Base-by-base conservation (phyloP, 176 grass and related monocot species). In the Typha latifolia region DNA sequence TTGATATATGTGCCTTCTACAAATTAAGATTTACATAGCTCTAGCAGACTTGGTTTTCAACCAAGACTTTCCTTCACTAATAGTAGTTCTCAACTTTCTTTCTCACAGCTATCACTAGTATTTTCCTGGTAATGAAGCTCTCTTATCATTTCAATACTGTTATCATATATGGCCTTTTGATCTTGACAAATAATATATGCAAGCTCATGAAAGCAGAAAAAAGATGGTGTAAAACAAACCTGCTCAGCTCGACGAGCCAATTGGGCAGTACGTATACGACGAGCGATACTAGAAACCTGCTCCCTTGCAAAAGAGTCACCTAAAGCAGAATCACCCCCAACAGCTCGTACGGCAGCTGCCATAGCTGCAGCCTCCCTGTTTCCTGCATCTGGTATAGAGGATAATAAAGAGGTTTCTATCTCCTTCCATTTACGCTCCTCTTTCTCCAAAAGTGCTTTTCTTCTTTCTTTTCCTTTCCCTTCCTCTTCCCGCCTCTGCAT, bases 351-450 rank as follows among this genome's bases (percentile, higher is more conserved):
- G 56, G 94, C 94, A 79, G 94, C 89, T n/a, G 94, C 83, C 94
- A 99, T 93, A 57, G 94, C 94, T 14, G 87, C 94, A 84, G 94
- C 94, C 78, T 99, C 94, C 79, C 94, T 82, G 71, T 85, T 99
- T 69, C 94, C 94, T 71, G 85, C 90, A 79, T 99, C 87, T 56
- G 94, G 89, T 71, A 99, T 93, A 72, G 86, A 87, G 69, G 94
- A 89, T 49, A 99, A 72, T 66, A 99, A 67, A 65, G 94, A 99
- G 69, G 79, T 89, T 69, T 99, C 94, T 61, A 99, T 90, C 69
- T 99, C 94, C 74, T 99, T 99, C 94, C 94, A 99, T 74, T 99
- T 99, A 7, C 94, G 83, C 66, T 93, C 94, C 82, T 99, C 94
- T 81, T 69, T 99, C 76, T 99, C 89, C 77, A 99, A 52, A 63